Conservation (phyloP, 805 yeast genomes). For the Wickerhamiella galacta region DNA sequence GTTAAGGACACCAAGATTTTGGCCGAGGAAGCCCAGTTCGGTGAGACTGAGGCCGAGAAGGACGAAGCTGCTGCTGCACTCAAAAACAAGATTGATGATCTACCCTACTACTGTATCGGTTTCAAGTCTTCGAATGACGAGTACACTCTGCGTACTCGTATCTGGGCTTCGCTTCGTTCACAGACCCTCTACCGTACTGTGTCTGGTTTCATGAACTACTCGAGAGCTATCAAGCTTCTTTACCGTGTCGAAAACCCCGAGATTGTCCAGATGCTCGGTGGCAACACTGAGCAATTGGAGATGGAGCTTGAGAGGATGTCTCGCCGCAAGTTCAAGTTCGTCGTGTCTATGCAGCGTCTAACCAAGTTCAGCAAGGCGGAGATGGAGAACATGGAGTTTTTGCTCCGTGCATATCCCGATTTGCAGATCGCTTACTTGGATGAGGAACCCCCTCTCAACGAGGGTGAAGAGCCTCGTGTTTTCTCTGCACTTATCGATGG, state of each 20-base stretch:
- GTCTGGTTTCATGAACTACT: constrained; percentile 96
- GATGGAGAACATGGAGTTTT: constrained; percentile 44
- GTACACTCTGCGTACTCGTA: constrained; percentile 86
- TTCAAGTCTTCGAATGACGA: constrained; percentile 96
- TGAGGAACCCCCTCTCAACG: constrained; percentile 50
- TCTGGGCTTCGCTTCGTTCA: constrained; percentile 96
- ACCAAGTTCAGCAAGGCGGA: constrained; percentile 50
- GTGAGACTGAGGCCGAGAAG: constrained; percentile 31
- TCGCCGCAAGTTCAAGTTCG: constrained; percentile 57
- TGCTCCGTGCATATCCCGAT: constrained; percentile 61
- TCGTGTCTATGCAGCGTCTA: constrained; percentile 79
- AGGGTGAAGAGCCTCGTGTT: constrained; percentile 30
- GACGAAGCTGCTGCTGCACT: constrained; percentile 47
- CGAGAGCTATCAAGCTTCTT: constrained; percentile 84
- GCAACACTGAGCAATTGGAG: constrained; percentile 92
- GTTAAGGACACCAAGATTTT: constrained; percentile 89
- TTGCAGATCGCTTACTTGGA: constrained; percentile 74
- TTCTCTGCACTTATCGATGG: constrained; percentile 62
- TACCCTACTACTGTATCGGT: constrained; percentile 92
- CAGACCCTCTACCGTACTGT: constrained; percentile 95
- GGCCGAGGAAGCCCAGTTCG: constrained; percentile 84
- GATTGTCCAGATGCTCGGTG: constrained; percentile 95
- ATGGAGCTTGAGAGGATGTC: constrained; percentile 82
- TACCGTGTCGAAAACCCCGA: constrained; percentile 93
- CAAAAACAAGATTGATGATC: constrained; percentile 74